phyloP scores from a whole-genome alignment of 495 filamentous ascomycete species.

The Monascus purpureus region DNA sequence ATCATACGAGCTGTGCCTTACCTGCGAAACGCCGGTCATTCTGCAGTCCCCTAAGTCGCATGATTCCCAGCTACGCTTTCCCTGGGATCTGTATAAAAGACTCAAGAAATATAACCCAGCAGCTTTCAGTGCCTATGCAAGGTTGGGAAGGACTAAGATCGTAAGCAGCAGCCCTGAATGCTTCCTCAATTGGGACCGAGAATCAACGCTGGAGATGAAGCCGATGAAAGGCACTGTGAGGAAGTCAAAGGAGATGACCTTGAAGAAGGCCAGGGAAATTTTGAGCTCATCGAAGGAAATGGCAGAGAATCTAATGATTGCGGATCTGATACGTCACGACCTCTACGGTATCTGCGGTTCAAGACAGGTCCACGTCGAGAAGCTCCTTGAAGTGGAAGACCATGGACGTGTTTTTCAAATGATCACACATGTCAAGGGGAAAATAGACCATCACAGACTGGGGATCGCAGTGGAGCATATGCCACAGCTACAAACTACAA shows the following conservation, averaged over 20 bases:
- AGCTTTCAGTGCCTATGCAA: conserved; percentile 72
- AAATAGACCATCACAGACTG: conserved; percentile 26
- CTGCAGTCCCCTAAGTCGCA: conserved; percentile 15
- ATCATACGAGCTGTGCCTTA: conserved; percentile 90
- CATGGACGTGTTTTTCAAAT: conserved; percentile 82
- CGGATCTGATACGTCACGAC: conserved; percentile 87
- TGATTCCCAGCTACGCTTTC: conserved; percentile 13
- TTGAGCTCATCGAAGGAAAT: conserved; percentile 73
- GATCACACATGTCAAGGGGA: conserved; percentile 71
- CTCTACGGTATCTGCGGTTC: conserved; percentile 66
- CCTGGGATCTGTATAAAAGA: conserved; percentile 58
- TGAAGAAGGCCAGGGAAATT: conserved; percentile 51
- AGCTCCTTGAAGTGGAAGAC: conserved; percentile 77
- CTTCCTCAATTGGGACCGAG: conserved; percentile 60
- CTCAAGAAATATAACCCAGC: conserved; percentile 67
- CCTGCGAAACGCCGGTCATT: conserved; percentile 54
- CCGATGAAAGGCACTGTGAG: conserved; percentile 95
- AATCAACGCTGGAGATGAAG: conserved; percentile 32
- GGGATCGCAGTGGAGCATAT: conserved; percentile 23
- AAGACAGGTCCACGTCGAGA: conserved; percentile 46
- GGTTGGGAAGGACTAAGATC: conserved; percentile 53
- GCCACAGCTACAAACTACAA: conserved; percentile 17
- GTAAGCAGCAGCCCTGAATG: conserved; percentile 84
- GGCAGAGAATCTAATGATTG: conserved; percentile 97
- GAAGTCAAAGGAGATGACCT: conserved; percentile 50